phyloP scores from a whole-genome alignment of 495 filamentous ascomycete species.

The Penicillium malachiteum region DNA sequence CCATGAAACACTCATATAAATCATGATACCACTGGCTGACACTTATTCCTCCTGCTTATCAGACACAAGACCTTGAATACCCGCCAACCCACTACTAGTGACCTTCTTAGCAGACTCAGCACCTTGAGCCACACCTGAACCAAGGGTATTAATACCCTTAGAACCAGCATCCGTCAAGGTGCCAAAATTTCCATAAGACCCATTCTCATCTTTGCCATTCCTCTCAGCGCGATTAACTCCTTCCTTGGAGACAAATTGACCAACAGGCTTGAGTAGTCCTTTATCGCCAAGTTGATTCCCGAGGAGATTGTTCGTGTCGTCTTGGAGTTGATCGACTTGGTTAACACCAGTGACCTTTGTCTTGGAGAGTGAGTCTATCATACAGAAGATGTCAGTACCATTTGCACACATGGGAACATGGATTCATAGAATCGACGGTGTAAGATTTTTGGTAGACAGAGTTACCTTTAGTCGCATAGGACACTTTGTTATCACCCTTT shows the following conservation, averaged over 20 bases:
- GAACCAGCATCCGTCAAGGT: background rate
- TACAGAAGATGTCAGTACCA: background rate
- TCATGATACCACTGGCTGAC: background rate
- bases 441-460: background rate
- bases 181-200: conserved; percentile 40
- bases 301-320: conserved; percentile 56
- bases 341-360: conserved; percentile 63
- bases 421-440: too few relatives aligned
- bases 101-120: conserved; percentile 7
- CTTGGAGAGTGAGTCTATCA: conserved; percentile 59
- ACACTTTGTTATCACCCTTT: conserved; percentile 67
- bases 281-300: conserved; percentile 62
- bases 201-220: conserved; percentile 58
- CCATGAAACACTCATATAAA: too few relatives aligned
- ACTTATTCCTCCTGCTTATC: background rate
- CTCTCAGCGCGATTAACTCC: conserved; percentile 64
- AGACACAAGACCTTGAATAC: conserved; percentile 2
- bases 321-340: conserved; percentile 63
- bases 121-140: background rate
- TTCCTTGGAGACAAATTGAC: conserved; percentile 59
- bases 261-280: conserved; percentile 59
- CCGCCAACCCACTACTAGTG: background rate
- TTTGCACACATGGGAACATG: background rate
- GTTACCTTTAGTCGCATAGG: conserved; percentile 60
- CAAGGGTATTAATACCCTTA: conserved; percentile 4